A percentile compares a stretch with the other conserved stretches of the same genome.
These are phyloP conservation scores for Calonectria pseudoturangicola DNA, from an alignment of 2,329 filamentous ascomycete genomes.

Conservation along the genomic window DNA sequence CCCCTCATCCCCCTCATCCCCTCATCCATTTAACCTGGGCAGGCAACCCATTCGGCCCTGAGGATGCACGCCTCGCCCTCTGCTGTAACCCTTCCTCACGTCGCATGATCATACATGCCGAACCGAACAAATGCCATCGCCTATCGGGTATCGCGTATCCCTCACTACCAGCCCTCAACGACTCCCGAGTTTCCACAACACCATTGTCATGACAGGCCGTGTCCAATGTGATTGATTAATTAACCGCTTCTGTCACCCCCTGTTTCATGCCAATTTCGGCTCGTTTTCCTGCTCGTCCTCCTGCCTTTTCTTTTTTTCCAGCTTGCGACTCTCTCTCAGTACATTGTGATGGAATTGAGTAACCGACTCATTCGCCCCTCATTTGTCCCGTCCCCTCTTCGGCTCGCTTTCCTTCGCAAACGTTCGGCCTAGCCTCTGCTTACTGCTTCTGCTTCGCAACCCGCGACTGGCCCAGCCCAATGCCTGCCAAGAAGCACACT, in stretches of 20 bases:
- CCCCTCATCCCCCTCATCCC: conserved; percentile 16
- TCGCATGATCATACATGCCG: conserved; percentile 14
- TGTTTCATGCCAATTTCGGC: conserved; percentile 22
- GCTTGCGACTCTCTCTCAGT: not conserved
- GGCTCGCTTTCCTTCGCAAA: conserved; percentile 17
- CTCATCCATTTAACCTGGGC: conserved; percentile 25
- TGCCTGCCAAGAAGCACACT: conserved; percentile 73
- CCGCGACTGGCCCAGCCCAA: conserved; percentile 67
- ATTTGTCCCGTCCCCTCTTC: conserved; percentile 1
- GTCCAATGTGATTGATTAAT: conserved; percentile 20
- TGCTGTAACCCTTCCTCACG: conserved; percentile 36
- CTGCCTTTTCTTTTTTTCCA: not conserved
- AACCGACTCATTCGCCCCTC: conserved; percentile 13
- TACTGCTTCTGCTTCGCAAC: conserved; percentile 52
- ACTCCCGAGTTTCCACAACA: conserved; percentile 30
- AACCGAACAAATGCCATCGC: conserved; percentile 41
- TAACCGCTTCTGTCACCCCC: conserved; percentile 19
- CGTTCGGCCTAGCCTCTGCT: conserved; percentile 15
- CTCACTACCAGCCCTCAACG: conserved; percentile 22
- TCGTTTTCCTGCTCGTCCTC: conserved; percentile 8
- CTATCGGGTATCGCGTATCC: conserved; percentile 44
- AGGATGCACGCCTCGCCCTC: conserved; percentile 28
- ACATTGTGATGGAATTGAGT: not conserved
- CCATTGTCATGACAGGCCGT: conserved; percentile 18
- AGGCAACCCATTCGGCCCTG: conserved; percentile 21